Base-by-base conservation (phyloP, 2,329 filamentous ascomycete genomes). In the Fusarium coffeatum region DNA sequence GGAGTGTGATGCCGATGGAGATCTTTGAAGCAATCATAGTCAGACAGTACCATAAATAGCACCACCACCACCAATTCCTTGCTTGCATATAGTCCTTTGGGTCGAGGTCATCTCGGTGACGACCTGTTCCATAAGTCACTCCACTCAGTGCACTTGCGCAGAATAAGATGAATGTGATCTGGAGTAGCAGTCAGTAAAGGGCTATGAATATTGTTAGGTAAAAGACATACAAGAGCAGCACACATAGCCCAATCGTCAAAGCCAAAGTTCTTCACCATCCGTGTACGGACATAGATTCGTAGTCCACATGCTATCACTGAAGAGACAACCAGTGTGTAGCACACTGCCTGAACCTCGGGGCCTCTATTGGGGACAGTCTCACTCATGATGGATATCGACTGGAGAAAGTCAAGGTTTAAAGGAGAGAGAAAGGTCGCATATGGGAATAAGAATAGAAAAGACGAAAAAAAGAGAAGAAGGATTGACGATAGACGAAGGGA, bases 1-100 rank as follows among this genome's bases (percentile, higher is more conserved):
- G 75, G 22, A 84, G 76, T 55, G 83, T 82, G 59, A 74, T 78
- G n/a, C 78, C 80, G 66, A 84, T 83, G 30, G 82, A 83, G 18
- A 82, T 73, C 61, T 83, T 84, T 55, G 78, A 79, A 13, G 76
- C 57, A 20, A 81, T 76, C 79, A 81, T 81, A 22, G 76, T 71
- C 30, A 77, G 45, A 46, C 76, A 77, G 69, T 80, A 81, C 75
- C 60, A 78, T 20, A 81, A 62, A 49, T 80, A 80, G 68, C 79
- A 81, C 59, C 76, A 77, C 79, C 79, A 81, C 79, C 79, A 81
- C 43, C 69, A 79, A 74, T 77, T 78, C 72, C 79, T 79, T 7
- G 81, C 82, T 23, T 64, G 54, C 16, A 72, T 23, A 16, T 75
- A 73, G 22, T 80, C 62, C 2, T 69, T 55, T 1, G 53, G 11